Base-by-base conservation (phyloP, 768 basidiomycete species). In the Russula foetens region DNA sequence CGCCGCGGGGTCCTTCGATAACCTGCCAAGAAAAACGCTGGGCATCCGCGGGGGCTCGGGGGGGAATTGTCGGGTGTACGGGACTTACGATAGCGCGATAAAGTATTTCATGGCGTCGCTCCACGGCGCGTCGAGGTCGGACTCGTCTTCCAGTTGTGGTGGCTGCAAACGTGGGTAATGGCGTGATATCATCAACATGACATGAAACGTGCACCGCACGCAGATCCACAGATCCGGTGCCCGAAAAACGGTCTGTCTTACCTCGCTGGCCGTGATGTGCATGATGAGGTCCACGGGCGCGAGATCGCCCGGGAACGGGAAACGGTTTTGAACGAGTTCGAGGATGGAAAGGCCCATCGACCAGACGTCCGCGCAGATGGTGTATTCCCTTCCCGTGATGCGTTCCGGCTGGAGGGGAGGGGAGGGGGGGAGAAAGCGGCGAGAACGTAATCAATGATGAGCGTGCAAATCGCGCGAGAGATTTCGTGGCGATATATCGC, bases 341-440 rank as follows among this genome's bases (percentile, higher is more conserved):
- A 97, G 79, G 28, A 97, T 79, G 1, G 92, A 88, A 41, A 97
- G 87, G 6, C 93, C 94, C 7, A 91, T 85, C 0, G 93, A 95
- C 94, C 94, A 97, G 23, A 97, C 92, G 69, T 97, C 92, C 28
- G 93, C 90, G 57, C 90, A 81, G 67, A 94, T 93, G n/a, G 89
- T 88, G 69, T 94, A 97, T 63, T 86, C 84, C 44, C 84, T 81
- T 1, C 92, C 93, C 65, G 82, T 84, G 59, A 96, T 95, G 56
- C 93, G 84, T 71, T 96, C 93, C 50, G 93, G 93, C 88, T 91
- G 59, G 41, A 53, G 24, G 38, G 39, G 3, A 7, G 12, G 17
- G 14, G 39, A 35, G 35, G 8, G 4, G 31, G 31, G 31, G 31
- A n/a, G n/a, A n/a, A n/a, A n/a, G 35, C 35, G 14, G 9, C 35